Percentiles rank a stretch among this genome's conserved stretches.
These are phyloP conservation scores for Neltuma alba DNA, from an alignment of 306 rosid species.

Conservation along the genomic window DNA sequence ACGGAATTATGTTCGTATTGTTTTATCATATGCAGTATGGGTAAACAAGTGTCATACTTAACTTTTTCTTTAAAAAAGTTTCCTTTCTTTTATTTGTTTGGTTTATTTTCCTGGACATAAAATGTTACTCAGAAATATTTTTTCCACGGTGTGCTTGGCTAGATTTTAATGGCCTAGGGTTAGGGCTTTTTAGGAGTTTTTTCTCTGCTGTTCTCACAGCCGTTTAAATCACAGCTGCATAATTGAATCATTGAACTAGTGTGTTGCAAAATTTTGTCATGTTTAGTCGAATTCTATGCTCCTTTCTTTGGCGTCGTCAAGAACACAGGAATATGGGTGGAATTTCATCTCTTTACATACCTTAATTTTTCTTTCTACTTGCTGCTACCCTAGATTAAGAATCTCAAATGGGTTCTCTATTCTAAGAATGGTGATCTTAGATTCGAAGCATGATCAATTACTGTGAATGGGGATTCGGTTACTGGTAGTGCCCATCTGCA, in stretches of 20 bases:
- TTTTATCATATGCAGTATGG: not conserved
- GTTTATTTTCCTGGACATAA: not conserved
- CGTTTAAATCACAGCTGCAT: not conserved
- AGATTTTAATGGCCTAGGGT: constrained; percentile 49
- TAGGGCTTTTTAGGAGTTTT: constrained; percentile 58
- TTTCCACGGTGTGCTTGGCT: not conserved
- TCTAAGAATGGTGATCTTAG: not conserved
- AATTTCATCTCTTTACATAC: not conserved
- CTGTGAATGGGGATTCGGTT: too few relatives aligned
- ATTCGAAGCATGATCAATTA: not conserved
- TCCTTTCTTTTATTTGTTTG: not conserved
- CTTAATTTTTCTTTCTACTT: not conserved
- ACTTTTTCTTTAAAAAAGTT: not conserved
- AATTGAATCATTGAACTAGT: not conserved
- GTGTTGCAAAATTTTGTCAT: not conserved
- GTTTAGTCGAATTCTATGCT: not conserved
- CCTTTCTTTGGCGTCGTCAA: not conserved
- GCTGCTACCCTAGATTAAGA: not conserved
- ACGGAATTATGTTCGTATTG: not conserved
- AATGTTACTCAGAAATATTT: not conserved
- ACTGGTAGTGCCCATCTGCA: too few relatives aligned
- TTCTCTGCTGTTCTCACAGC: not conserved
- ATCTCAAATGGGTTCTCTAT: not conserved
- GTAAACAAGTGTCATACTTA: not conserved
- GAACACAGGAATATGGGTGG: not conserved